phyloP scores from a whole-genome alignment of 257 asterid species.

The Capsicum pubescens region DNA sequence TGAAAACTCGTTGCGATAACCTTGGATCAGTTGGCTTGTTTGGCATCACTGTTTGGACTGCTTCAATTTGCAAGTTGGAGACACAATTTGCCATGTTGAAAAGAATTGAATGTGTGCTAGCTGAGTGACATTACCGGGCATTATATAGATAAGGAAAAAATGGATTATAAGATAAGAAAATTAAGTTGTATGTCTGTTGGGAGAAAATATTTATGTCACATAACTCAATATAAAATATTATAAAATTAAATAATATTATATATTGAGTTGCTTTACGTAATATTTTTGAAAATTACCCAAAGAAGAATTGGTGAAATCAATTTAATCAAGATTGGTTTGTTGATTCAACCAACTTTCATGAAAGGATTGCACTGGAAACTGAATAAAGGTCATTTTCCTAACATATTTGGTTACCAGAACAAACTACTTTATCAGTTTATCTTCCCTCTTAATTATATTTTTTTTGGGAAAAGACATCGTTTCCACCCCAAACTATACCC shows the following conservation, averaged over 20 bases:
- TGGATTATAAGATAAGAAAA: background rate
- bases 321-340: background rate
- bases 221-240: too few species aligned
- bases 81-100: slow-evolving; percentile 35
- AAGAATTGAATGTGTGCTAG: background rate
- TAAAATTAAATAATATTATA: too few species aligned
- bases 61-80: slow-evolving; percentile 46
- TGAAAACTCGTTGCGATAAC: slow-evolving; percentile 29
- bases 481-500: too few species aligned
- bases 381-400: background rate
- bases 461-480: too few species aligned
- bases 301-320: background rate
- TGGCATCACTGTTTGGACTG: slow-evolving; percentile 62
- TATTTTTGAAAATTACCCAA: too few species aligned
- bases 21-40: slow-evolving; percentile 60
- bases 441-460: background rate
- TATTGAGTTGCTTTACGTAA: too few species aligned
- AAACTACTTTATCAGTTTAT: slow-evolving; percentile 9
- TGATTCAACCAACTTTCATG: slow-evolving; percentile 21
- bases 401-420: background rate
- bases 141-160: background rate
- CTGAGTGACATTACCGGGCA: background rate
- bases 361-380: background rate
- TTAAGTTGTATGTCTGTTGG: too few species aligned
- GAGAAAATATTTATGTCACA: too few species aligned